Conservation (phyloP, 805 yeast genomes). For the Tetrapisispora fleetii region DNA sequence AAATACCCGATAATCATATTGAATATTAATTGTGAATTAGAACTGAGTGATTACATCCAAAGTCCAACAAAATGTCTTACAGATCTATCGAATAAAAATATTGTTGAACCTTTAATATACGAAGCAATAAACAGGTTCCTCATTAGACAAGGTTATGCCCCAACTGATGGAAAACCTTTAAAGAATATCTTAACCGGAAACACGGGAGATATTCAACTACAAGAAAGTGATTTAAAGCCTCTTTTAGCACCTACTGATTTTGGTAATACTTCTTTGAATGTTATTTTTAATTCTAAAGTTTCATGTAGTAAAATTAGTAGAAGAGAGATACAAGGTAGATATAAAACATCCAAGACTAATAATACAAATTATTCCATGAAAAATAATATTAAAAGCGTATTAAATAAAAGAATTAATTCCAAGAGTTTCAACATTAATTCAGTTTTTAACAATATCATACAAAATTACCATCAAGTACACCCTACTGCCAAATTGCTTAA, state of each 20-base stretch:
- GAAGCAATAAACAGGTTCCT: constrained; percentile 27
- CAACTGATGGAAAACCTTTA: background rate
- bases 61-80: constrained; percentile 31
- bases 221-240: background rate
- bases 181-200: background rate
- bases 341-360: background rate
- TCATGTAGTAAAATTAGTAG: background rate
- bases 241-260: background rate
- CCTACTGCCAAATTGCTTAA: background rate
- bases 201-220: too few species aligned
- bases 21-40: constrained; percentile 23
- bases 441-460: too few species aligned
- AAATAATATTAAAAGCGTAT: background rate
- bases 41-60: constrained; percentile 32
- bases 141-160: constrained; percentile 14
- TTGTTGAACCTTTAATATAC: constrained; percentile 26
- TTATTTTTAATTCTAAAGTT: background rate
- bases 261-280: background rate
- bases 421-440: background rate
- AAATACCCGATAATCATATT: constrained; percentile 34
- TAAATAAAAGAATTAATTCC: background rate
- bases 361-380: background rate
- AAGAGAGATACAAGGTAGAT: constrained; percentile 1
- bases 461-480: background rate
- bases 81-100: constrained; percentile 17